phyloP scores from a whole-genome alignment of 2,329 filamentous ascomycete genomes.

The Fusarium gaditjirri region DNA sequence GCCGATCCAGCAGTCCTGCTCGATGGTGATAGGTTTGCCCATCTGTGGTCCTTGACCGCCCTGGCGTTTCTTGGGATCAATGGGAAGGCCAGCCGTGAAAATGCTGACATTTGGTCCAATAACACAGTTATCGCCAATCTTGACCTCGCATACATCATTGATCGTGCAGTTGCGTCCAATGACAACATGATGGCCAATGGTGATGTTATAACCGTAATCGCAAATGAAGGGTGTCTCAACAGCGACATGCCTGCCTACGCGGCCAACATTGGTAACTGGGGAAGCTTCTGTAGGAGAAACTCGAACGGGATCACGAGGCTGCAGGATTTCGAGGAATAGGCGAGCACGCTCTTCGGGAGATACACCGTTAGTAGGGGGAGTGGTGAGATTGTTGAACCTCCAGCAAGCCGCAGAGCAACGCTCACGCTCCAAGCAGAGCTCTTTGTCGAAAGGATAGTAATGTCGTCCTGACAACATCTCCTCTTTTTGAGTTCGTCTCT shows the following conservation, averaged over 20 bases:
- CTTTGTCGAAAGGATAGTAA: constrained; percentile 83
- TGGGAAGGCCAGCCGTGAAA: constrained; percentile 77
- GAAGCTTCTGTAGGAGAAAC: constrained; percentile 66
- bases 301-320: constrained; percentile 67
- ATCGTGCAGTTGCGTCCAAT: constrained; percentile 87
- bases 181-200: constrained; percentile 84
- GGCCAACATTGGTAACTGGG: constrained; percentile 65
- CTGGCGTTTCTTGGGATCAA: constrained; percentile 77
- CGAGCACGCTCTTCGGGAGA: constrained; percentile 74
- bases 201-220: constrained; percentile 96
- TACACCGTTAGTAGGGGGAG: constrained; percentile 77
- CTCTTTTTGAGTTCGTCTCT: constrained; percentile 77
- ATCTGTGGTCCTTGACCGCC: constrained; percentile 78
- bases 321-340: constrained; percentile 77
- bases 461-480: constrained; percentile 85
- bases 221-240: constrained; percentile 92
- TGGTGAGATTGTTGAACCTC: constrained; percentile 83
- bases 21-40: constrained; percentile 79
- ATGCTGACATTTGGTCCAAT: constrained; percentile 89
- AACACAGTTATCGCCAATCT: constrained; percentile 80
- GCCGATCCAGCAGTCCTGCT: constrained; percentile 86
- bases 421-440: constrained; percentile 85
- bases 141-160: constrained; percentile 85
- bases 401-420: constrained; percentile 83
- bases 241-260: constrained; percentile 77